Evolutionary conservation across 768 basidiomycete species (phyloP).

Genomic region (Tricholoma sp.): DNA sequence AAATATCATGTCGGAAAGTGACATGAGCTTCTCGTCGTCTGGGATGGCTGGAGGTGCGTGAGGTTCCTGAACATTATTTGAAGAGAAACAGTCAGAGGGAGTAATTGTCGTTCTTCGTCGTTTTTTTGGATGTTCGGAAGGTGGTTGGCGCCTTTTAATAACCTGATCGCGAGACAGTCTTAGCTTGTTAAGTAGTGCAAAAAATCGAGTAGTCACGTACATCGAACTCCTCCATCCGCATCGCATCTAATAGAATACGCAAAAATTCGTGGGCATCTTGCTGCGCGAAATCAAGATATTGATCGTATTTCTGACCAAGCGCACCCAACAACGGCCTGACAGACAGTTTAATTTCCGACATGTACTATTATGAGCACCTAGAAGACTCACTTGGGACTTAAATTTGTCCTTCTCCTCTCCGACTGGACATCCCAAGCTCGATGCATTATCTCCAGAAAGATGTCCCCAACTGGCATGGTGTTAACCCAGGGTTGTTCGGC

Average conservation of each 20-base stretch:
- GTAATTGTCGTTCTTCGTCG: conserved; percentile 35
- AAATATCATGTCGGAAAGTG: conserved; percentile 88
- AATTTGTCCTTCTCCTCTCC: conserved; percentile 39
- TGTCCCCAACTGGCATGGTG: conserved; percentile 67
- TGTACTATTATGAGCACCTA: too few species aligned
- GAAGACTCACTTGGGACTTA: conserved; percentile 63
- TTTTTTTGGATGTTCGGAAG: conserved; percentile 29
- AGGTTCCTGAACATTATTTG: conserved; percentile 6
- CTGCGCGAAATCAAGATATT: conserved; percentile 92
- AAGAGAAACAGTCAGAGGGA: conserved; percentile 12
- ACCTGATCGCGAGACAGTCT: conserved; percentile 38
- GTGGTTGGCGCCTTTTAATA: conserved; percentile 70
- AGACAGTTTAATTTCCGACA: not conserved
- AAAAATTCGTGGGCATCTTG: conserved; percentile 96
- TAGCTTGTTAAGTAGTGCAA: not conserved
- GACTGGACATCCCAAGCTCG: conserved; percentile 63
- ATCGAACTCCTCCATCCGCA: conserved; percentile 94
- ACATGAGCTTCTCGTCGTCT: conserved; percentile 48
- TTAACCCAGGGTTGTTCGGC: conserved; percentile 51
- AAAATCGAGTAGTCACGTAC: conserved; percentile 33
- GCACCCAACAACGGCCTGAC: conserved; percentile 56
- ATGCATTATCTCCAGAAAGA: conserved; percentile 55
- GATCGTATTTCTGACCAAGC: conserved; percentile 84
- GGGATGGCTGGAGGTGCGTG: conserved; percentile 14
- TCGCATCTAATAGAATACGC: conserved; percentile 82